phyloP scores from a whole-genome alignment of 345 rosid species.

The Psidium friedrichsthalianum region DNA sequence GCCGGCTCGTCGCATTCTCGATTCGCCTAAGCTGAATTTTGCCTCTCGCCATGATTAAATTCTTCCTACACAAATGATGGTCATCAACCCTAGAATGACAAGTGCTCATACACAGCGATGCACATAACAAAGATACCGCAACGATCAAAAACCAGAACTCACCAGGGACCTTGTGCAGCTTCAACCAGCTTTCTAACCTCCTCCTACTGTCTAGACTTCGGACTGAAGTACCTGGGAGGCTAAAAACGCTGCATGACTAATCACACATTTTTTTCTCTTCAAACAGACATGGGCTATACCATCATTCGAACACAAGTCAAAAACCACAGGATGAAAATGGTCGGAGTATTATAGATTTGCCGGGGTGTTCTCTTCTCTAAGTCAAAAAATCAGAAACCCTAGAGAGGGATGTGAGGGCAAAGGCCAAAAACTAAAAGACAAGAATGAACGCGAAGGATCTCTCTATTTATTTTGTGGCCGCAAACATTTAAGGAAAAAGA shows the following conservation, averaged over 20 bases:
- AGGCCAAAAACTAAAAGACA: neutral
- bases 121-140: neutral
- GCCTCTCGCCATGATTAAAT: constrained; percentile 2
- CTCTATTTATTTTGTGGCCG: neutral
- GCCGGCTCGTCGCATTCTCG: constrained; percentile 2
- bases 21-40: constrained; percentile 6
- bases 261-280: neutral
- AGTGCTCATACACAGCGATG: neutral
- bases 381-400: neutral
- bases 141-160: neutral
- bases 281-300: neutral
- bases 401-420: neutral
- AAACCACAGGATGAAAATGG: neutral
- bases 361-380: neutral
- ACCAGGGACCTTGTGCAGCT: neutral
- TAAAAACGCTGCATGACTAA: neutral
- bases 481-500: neutral
- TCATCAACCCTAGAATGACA: neutral
- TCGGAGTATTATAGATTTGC: neutral
- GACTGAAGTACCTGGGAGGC: neutral
- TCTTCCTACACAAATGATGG: neutral
- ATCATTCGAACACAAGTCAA: neutral
- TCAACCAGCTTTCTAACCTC: neutral
- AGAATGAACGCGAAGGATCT: neutral
- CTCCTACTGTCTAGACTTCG: neutral